Evolutionary conservation across 2,329 filamentous ascomycete genomes (phyloP).

Genomic region (Cryphonectria naterciae): DNA sequence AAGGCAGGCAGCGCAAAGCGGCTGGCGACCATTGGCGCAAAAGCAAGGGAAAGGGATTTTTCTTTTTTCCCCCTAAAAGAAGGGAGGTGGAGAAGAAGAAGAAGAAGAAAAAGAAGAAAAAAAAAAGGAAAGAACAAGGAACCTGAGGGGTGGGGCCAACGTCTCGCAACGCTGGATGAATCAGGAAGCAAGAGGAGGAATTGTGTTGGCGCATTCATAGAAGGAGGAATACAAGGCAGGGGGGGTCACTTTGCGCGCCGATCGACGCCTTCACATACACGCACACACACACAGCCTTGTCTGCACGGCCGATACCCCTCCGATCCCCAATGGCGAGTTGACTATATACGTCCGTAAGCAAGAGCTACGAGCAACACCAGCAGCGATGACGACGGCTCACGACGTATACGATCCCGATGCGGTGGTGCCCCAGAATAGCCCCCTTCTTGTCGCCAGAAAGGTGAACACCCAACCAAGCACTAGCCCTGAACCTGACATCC

Average conservation of each 20-base stretch:
- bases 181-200: not conserved
- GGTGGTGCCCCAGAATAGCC: slow-evolving; percentile 46
- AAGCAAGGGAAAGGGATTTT: not conserved
- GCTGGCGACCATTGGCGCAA: not conserved
- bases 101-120: not conserved
- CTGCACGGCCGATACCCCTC: slow-evolving; percentile 13
- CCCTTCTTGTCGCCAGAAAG: slow-evolving; percentile 43
- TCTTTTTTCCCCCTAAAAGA: not conserved
- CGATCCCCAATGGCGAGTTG: slow-evolving; percentile 39
- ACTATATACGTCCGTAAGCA: slow-evolving; percentile 35
- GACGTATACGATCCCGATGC: slow-evolving; percentile 52
- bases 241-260: slow-evolving; percentile 18
- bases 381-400: slow-evolving; percentile 48
- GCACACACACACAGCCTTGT: slow-evolving; percentile 13
- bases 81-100: not conserved
- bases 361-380: slow-evolving; percentile 36
- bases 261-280: slow-evolving; percentile 16
- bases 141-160: not conserved
- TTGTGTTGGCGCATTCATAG: not conserved
- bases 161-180: not conserved
- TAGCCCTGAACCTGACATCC: slow-evolving; percentile 52
- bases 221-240: slow-evolving; percentile 2
- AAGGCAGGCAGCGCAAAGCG: slow-evolving; percentile 11
- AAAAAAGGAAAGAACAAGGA: not conserved
- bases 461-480: slow-evolving; percentile 54